Conservation (phyloP, 129 eudicot genomes). For the Artemisia argyi region DNA sequence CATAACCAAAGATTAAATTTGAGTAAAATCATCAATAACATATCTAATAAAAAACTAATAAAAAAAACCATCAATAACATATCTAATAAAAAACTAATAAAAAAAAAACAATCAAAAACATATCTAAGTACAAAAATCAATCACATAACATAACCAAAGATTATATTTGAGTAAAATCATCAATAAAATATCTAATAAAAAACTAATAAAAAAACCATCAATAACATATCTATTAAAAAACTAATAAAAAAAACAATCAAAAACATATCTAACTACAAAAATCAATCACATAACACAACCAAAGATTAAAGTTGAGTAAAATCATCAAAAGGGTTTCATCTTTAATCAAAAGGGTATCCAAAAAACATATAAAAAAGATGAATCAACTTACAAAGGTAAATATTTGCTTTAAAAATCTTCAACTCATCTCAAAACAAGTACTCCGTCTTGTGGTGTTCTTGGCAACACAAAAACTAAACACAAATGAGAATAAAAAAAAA, state of each 20-base stretch:
- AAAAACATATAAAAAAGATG: conserved; percentile 1
- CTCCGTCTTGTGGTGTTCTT: background rate
- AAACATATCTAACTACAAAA: background rate
- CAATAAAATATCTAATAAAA: conserved; percentile 17
- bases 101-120: no score
- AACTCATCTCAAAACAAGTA: conserved; percentile 13
- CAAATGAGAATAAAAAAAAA: conserved; percentile 21
- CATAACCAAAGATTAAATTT: no score
- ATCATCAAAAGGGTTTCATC: conserved; percentile 22
- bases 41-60: no score
- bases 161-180: no score
- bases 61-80: no score
- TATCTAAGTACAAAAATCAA: no score
- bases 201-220: background rate
- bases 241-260: background rate
- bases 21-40: no score
- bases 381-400: conserved; percentile 25
- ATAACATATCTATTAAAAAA: conserved; percentile 15
- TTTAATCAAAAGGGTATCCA: conserved; percentile 20
- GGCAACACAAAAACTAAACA: conserved; percentile 17
- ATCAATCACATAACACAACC: conserved; percentile 30
- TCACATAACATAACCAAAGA: no score
- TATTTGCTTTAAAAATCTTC: background rate
- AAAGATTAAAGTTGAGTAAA: conserved; percentile 12
- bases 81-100: no score